Evolutionary conservation across 495 filamentous ascomycete genomes (phyloP).

Genomic region (Thozetella sp.): DNA sequence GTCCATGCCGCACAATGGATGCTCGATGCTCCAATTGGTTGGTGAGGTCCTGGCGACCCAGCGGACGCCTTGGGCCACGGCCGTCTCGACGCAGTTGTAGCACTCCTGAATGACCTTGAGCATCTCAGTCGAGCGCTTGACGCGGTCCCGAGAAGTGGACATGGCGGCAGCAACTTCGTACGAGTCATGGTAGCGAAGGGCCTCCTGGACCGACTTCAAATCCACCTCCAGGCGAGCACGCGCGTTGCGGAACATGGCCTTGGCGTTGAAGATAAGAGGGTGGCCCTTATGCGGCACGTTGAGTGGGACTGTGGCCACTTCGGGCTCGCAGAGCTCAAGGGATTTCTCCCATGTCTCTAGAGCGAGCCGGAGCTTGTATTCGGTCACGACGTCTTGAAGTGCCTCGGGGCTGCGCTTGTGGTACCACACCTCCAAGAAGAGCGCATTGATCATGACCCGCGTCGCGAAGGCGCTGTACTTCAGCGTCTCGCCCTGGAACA

Average conservation of each 20-base stretch:
- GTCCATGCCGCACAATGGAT: slow-evolving; percentile 94
- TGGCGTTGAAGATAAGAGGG: slow-evolving; percentile 96
- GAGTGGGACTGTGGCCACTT: slow-evolving; percentile 86
- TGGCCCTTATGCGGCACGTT: slow-evolving; percentile 98
- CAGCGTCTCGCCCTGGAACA: slow-evolving; percentile 89
- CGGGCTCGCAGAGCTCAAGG: slow-evolving; percentile 89
- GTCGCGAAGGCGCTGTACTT: slow-evolving; percentile 98
- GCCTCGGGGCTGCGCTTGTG: slow-evolving; percentile 97
- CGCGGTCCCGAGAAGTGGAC: slow-evolving; percentile 88
- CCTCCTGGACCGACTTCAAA: slow-evolving; percentile 93
- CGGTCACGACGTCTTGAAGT: slow-evolving; percentile 93
- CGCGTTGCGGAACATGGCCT: slow-evolving; percentile 96
- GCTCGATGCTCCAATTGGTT: slow-evolving; percentile 99
- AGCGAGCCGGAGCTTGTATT: slow-evolving; percentile 96
- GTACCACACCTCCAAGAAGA: slow-evolving; percentile 98
- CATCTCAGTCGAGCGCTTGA: slow-evolving; percentile 96
- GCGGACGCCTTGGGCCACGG: slow-evolving; percentile 90
- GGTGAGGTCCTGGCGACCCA: slow-evolving; percentile 97
- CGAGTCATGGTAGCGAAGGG: slow-evolving; percentile 92
- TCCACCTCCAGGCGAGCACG: slow-evolving; percentile 92
- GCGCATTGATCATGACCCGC: slow-evolving; percentile 97
- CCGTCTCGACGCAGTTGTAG: slow-evolving; percentile 97
- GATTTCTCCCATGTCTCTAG: slow-evolving; percentile 98
- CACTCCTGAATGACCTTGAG: slow-evolving; percentile 97
- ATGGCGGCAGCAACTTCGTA: slow-evolving; percentile 97